These are phyloP conservation scores for Aegilops tauschii DNA, from an alignment of 176 grass and related monocot genomes.

Conservation along the genomic window DNA sequence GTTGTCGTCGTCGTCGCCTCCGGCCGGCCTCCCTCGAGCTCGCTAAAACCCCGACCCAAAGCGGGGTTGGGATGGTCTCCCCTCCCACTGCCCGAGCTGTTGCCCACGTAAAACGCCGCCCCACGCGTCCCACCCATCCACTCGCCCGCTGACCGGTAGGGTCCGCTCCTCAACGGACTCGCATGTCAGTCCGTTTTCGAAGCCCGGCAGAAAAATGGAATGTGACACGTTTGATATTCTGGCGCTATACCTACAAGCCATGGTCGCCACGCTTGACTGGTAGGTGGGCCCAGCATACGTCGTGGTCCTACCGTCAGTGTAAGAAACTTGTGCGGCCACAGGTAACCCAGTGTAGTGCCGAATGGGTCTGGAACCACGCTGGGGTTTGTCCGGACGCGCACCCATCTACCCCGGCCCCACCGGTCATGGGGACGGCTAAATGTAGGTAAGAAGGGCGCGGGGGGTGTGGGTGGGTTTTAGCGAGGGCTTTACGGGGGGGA, in stretches of 20 bases:
- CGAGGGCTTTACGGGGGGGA: conserved; percentile 1
- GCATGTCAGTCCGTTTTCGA: rapidly evolving
- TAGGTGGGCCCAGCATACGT: rapidly evolving
- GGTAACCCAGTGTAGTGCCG: not conserved
- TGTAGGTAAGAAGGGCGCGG: not conserved
- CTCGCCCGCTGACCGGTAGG: rapidly evolving
- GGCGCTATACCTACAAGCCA: not conserved
- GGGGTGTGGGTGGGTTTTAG: not conserved
- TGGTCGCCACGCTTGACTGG: not conserved
- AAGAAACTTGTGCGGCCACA: rapidly evolving
- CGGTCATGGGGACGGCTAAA: not conserved
- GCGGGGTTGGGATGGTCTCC: not conserved
- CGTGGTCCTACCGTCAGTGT: not conserved
- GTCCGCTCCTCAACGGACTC: rapidly evolving
- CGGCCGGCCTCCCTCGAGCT: conserved; percentile 36
- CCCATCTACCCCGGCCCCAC: rapidly evolving
- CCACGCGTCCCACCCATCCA: rapidly evolving
- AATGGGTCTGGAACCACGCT: not conserved
- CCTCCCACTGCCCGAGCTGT: not conserved
- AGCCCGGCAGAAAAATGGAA: rapidly evolving
- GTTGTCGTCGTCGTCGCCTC: conserved; percentile 17
- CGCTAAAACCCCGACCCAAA: conserved; percentile 77
- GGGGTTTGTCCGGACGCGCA: not conserved
- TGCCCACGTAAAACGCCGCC: not conserved
- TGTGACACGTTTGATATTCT: not conserved